Conservation (phyloP, 1,284 basidiomycete genomes). For the Irpex lacteus region DNA sequence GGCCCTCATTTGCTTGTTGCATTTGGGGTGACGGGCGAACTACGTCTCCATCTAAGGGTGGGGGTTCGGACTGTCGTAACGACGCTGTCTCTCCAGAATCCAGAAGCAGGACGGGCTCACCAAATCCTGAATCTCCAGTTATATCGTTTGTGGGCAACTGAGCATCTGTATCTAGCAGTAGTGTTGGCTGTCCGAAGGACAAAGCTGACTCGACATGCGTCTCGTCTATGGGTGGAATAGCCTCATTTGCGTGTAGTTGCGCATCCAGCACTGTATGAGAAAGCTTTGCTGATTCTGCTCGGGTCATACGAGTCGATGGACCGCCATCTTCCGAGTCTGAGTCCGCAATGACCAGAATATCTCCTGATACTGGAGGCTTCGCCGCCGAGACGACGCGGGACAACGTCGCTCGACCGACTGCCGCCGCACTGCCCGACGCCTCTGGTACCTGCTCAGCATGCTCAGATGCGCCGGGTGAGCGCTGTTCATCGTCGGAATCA, state of each 20-base stretch:
- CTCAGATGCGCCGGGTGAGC: neutral
- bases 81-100: neutral
- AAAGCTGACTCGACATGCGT: neutral
- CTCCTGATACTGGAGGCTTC: constrained; percentile 15
- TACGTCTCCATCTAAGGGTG: neutral
- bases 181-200: neutral
- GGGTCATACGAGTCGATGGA: neutral
- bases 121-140: constrained; percentile 5
- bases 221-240: neutral
- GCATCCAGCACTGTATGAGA: neutral
- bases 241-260: neutral
- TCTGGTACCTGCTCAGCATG: neutral
- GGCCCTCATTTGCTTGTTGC: neutral
- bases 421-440: neutral
- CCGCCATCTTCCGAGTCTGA: neutral
- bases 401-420: neutral
- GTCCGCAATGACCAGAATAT: constrained; percentile 54
- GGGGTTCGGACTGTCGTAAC: neutral
- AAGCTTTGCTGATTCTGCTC: neutral
- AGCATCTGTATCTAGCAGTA: neutral
- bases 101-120: constrained; percentile 9
- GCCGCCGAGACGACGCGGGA: neutral
- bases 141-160: neutral
- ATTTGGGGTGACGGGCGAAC: neutral
- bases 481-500: constrained; percentile 38